Conservation (phyloP, 306 rosid species). For the Malus asiatica region DNA sequence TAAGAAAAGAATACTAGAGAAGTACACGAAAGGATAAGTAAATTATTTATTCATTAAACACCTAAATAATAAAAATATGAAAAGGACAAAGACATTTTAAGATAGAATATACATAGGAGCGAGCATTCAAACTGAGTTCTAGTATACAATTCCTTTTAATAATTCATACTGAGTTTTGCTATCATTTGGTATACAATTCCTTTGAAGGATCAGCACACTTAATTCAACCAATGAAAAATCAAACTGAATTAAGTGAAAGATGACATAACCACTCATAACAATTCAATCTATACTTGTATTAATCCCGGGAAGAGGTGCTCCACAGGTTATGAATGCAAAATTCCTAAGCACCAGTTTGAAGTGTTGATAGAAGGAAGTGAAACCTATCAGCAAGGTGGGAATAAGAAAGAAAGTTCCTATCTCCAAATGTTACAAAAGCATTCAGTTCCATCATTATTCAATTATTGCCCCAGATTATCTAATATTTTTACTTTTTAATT, state of each 20-base stretch:
- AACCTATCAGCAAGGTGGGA: not conserved
- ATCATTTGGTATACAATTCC: not conserved
- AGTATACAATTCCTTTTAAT: not conserved
- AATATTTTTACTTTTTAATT: not conserved
- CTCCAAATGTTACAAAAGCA: not conserved
- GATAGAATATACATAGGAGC: not conserved
- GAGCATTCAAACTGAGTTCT: not conserved
- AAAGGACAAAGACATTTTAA: not conserved
- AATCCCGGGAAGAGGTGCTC: not conserved
- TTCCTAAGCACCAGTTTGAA: not conserved
- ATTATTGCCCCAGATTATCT: not conserved
- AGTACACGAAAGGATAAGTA: not conserved
- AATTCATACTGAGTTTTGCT: not conserved
- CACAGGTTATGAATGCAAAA: not conserved
- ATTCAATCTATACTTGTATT: not conserved
- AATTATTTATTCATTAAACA: not conserved
- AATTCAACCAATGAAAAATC: not conserved
- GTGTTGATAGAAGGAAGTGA: not conserved
- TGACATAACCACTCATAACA: not conserved
- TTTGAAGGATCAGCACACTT: not conserved
- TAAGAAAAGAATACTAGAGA: not conserved
- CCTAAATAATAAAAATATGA: not conserved
- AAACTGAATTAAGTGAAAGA: not conserved
- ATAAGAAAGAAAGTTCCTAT: not conserved
- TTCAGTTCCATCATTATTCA: not conserved